These are phyloP conservation scores for Tricholoma matsutake DNA, from an alignment of 768 basidiomycete species.

Conservation along the genomic window DNA sequence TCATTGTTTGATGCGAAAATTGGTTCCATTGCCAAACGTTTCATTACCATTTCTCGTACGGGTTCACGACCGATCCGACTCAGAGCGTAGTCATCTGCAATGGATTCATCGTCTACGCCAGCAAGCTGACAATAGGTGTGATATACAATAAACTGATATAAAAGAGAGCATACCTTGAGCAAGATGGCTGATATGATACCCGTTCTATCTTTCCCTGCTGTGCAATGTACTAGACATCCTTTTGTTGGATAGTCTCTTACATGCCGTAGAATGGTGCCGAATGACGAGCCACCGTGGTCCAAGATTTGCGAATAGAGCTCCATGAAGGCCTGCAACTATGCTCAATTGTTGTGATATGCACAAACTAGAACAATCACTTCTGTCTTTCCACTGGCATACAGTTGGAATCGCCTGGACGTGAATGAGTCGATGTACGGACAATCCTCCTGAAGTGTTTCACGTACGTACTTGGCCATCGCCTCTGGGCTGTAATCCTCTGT, in stretches of 20 bases:
- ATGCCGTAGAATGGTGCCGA: constrained; percentile 70
- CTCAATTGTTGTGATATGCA: neutral
- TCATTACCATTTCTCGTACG: constrained; percentile 65
- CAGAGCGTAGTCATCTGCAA: constrained; percentile 74
- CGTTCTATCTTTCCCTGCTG: constrained; percentile 84
- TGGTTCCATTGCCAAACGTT: constrained; percentile 65
- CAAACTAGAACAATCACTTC: constrained; percentile 43
- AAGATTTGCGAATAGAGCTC: constrained; percentile 79
- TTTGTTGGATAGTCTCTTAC: constrained; percentile 66
- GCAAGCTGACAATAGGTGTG: constrained; percentile 51
- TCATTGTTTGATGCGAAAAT: constrained; percentile 70
- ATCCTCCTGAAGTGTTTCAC: constrained; percentile 24
- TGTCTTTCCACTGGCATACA: constrained; percentile 78
- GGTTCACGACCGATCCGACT: constrained; percentile 81
- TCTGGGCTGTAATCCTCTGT: constrained; percentile 82
- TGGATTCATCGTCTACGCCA: constrained; percentile 60
- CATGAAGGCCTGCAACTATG: constrained; percentile 61
- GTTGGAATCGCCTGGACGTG: constrained; percentile 55
- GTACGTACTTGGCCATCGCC: constrained; percentile 78
- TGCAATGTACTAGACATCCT: constrained; percentile 74
- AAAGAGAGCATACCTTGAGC: constrained; percentile 48
- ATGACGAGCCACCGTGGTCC: constrained; percentile 66
- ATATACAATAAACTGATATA: neutral
- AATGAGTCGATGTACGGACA: constrained; percentile 15
- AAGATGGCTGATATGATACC: constrained; percentile 73